phyloP scores from a whole-genome alignment of 805 yeast genomes.

The Debaryomyces maramus region DNA sequence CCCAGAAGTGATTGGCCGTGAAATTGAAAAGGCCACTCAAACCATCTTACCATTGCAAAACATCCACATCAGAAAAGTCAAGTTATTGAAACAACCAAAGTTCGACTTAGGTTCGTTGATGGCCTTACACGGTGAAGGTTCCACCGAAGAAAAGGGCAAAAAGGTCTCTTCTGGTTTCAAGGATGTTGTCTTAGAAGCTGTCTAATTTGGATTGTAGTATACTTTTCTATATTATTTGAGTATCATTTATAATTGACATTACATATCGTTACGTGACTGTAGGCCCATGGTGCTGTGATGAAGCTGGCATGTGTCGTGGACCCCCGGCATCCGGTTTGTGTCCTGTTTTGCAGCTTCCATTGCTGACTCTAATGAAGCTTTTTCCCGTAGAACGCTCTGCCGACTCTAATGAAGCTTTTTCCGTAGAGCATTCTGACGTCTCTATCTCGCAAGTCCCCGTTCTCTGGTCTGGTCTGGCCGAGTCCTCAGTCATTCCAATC shows the following conservation, averaged over 20 bases:
- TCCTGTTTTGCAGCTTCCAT: too few relatives aligned
- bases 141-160: constrained; percentile 92
- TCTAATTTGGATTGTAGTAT: constrained; percentile 44
- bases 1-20: constrained; percentile 98
- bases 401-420: too few relatives aligned
- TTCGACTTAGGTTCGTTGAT: constrained; percentile 95
- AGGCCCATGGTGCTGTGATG: too few relatives aligned
- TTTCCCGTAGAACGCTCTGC: too few relatives aligned
- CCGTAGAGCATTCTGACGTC: too few relatives aligned
- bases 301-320: too few relatives aligned
- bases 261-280: constrained; percentile 2
- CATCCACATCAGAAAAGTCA: constrained; percentile 98
- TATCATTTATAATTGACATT: constrained; percentile 1
- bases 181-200: constrained; percentile 97
- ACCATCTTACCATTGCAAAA: constrained; percentile 96
- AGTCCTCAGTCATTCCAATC: too few relatives aligned
- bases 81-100: constrained; percentile 97
- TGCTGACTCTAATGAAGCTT: too few relatives aligned
- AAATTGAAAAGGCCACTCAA: constrained; percentile 94
- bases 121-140: constrained; percentile 96
- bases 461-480: too few relatives aligned
- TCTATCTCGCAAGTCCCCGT: too few relatives aligned
- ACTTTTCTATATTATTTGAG: neutral
- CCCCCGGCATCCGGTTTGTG: too few relatives aligned
- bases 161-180: constrained; percentile 97